These are phyloP conservation scores for Gossypium bickii DNA, from an alignment of 345 rosid species.

Conservation along the genomic window DNA sequence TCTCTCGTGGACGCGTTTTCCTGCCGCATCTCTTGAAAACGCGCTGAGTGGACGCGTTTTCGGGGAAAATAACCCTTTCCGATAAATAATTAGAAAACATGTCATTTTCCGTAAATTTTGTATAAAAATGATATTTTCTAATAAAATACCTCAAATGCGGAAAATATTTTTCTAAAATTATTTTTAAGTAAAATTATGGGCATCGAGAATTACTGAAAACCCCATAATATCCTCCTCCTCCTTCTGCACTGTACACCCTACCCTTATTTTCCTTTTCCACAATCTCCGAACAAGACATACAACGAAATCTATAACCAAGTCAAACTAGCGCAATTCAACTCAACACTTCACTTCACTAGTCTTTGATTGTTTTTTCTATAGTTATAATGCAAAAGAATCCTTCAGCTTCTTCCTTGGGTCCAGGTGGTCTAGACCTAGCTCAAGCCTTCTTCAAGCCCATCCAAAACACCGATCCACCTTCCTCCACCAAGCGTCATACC, in stretches of 20 bases:
- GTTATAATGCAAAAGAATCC: conserved; percentile 47
- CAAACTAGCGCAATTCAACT: neutral
- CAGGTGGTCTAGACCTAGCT: conserved; percentile 60
- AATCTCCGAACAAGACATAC: neutral
- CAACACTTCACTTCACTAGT: neutral
- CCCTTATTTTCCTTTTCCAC: neutral
- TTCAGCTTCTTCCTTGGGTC: conserved; percentile 60
- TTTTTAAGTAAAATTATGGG: too few species aligned
- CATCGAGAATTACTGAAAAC: neutral
- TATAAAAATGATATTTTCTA: too few species aligned
- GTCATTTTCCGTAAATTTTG: too few species aligned
- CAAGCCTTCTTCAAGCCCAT: conserved; percentile 68
- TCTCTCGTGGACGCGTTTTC: too few species aligned
- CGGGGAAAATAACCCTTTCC: too few species aligned
- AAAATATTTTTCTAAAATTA: too few species aligned
- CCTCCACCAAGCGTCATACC: conserved; percentile 50
- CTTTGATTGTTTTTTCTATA: neutral
- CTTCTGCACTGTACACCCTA: conserved; percentile 1
- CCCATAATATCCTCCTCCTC: neutral
- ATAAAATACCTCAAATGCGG: too few species aligned
- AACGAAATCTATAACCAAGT: neutral
- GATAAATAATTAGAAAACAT: too few species aligned
- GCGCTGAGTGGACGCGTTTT: too few species aligned
- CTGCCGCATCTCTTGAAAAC: too few species aligned
- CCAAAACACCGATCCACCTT: conserved; percentile 43